Base-by-base conservation (phyloP, 2,329 filamentous ascomycete species). In the Aspergillus brasiliensis region DNA sequence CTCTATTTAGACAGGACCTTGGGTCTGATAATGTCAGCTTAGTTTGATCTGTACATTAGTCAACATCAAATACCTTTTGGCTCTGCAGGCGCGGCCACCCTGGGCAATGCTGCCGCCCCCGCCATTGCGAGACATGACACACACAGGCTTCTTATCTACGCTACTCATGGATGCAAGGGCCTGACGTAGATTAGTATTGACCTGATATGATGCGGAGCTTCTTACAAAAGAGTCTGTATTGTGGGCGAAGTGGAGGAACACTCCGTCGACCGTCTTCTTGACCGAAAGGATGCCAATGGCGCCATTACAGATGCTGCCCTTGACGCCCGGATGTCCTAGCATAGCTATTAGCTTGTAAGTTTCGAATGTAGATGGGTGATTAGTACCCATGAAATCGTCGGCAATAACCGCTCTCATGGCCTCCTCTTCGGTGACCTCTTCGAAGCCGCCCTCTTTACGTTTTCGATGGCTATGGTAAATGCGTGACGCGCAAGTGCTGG, bases 251-350 rank as follows among this genome's bases (percentile, higher is more conserved):
- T 94, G 94, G 54, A 99, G 84, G 71, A 90, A 92, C 65, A 91
- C 87, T 1, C 92, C 92, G 21, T 85, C 82, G 11, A 81, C 82
- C 0, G 86, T 89, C 80, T 92, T 95, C 80, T 98, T 98, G 69
- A 97, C 90, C 0, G 88, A 88, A 81, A 99, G 88, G 59, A 97
- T 86, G 2, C 95, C 95, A 69, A 99, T 96, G 28, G 94, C 93
- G 3, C 91, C 92, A n/a, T 86, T 83, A 10, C 91, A 94, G 57
- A 88, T 86, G 68, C 92, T 95, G 69, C 89, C 83, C 67, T 82
- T 84, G 63, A 99, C 93, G 53, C 92, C 91, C 0, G 92, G 91
- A 72, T 97, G 95, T 47, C 75, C 83, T 84, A 52, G 19, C 17
- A 40, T n/a, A 46, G 15, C 31, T 38, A 38, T 64, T 23, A 67